These are phyloP conservation scores for Hypoxylon sp. DNA, from an alignment of 2,329 filamentous ascomycete species.

Conservation along the genomic window DNA sequence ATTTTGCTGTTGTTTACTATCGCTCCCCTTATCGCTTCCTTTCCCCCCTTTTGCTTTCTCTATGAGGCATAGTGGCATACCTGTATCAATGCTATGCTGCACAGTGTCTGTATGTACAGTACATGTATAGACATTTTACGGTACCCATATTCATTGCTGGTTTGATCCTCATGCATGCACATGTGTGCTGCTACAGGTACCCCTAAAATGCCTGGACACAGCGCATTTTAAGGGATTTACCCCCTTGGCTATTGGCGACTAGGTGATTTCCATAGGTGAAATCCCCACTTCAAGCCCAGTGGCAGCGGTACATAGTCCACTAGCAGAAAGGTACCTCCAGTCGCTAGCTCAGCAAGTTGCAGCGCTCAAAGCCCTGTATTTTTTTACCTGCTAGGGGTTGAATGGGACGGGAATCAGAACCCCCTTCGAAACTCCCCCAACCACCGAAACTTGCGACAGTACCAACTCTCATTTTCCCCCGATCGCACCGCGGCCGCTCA, in stretches of 20 bases:
- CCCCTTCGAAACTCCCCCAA: slow-evolving; percentile 28
- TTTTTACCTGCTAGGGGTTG: slow-evolving; percentile 4
- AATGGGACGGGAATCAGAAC: slow-evolving; percentile 3
- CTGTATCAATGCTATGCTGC: neutral
- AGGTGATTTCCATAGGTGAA: no score
- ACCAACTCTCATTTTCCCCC: slow-evolving; percentile 43
- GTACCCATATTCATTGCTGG: no score
- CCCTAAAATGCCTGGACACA: neutral
- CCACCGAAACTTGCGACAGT: slow-evolving; percentile 34
- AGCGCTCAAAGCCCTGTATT: slow-evolving; percentile 14
- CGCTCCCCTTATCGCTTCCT: neutral
- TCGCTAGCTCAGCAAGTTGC: no score
- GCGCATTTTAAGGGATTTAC: slow-evolving; percentile 7
- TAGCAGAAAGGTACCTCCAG: no score
- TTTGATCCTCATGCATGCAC: no score
- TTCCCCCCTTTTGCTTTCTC: neutral
- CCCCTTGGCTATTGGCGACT: no score
- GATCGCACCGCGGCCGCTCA: slow-evolving; percentile 47
- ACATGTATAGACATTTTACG: no score
- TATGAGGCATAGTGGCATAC: neutral
- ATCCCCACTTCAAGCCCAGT: no score
- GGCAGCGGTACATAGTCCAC: no score
- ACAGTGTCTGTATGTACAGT: slow-evolving; percentile 11
- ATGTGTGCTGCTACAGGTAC: neutral
- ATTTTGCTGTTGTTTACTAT: slow-evolving; percentile 13